Evolutionary conservation across 2,329 filamentous ascomycete genomes (phyloP), one percentile per base, ranked within the genome.

Genomic region (Scolecobasidium constrictum): DNA sequence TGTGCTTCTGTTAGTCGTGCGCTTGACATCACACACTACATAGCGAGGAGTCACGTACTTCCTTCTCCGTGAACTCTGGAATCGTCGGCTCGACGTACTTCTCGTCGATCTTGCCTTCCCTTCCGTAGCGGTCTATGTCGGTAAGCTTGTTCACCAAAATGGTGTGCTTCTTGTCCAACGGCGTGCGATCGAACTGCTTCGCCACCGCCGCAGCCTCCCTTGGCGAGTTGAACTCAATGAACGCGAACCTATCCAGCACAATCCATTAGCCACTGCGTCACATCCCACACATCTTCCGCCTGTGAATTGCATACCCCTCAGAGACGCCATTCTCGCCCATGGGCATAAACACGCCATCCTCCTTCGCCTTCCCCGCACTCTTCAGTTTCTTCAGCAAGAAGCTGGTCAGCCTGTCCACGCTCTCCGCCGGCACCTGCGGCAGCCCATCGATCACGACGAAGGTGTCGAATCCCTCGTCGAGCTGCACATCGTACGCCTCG

Each of bases 81-180:
- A 94, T 82, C 53, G 81, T 68, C 42, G 92, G 92, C 39, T 82
- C 70, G 46, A 77, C 75, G 67, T 95, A 98, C 53, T 88, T 81
- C 57, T 98, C 92, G 52, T 94, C 84, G 55, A 98, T 77, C 52
- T 87, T 81, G 53, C 92, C 92, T 69, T 96, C 92, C 49, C 87
- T 79, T 49, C 92, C 92, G 63, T 86, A 98, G 52, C 92, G 83
- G 62, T 98, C 92, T 57, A 98, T 88, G 61, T 98, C 92, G 56
- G 88, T 95, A 56, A 98, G 75, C 69, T 98, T 98, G 78, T 98
- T 98, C 55, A 98, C 88, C 50, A 82, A 77, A 54, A 98, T 78
- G 41, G 78, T 94, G 73, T 98, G 88, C 69, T 82, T 95, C 77
- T 93, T 96, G 71, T 98, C 92, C 56, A 98, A 83, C 35, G 90